These are phyloP conservation scores for Elongisporangium senticosum DNA, from an alignment of 352 stramenopile genomes.

Conservation along the genomic window DNA sequence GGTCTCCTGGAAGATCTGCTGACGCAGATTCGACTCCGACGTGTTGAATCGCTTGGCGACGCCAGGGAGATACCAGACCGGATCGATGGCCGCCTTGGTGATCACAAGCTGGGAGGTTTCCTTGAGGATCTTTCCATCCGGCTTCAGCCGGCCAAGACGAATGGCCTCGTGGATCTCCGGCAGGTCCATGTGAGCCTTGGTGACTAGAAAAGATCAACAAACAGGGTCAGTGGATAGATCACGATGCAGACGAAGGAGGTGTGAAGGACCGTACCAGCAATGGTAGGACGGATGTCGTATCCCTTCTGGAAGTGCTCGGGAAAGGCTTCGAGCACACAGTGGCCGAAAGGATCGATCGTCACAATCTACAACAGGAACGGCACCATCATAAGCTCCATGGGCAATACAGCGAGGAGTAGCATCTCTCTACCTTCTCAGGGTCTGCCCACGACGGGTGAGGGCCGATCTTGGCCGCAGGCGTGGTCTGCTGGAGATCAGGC, in stretches of 20 bases:
- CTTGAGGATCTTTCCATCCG: conserved; percentile 96
- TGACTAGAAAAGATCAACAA: conserved; percentile 26
- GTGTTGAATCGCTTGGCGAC: conserved; percentile 98
- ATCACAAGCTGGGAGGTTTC: conserved; percentile 88
- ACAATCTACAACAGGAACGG: conserved; percentile 33
- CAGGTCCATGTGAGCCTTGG: conserved; percentile 98
- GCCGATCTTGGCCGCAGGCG: conserved; percentile 96
- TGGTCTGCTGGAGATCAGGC: conserved; percentile 89
- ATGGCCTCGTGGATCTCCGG: conserved; percentile 97
- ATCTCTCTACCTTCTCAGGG: conserved; percentile 84
- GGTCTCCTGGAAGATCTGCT: conserved; percentile 98
- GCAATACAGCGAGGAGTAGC: not conserved
- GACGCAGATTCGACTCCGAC: conserved; percentile 92
- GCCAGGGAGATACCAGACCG: conserved; percentile 98
- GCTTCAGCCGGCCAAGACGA: conserved; percentile 88
- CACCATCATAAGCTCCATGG: not conserved
- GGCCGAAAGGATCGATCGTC: conserved; percentile 75
- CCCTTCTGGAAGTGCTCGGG: conserved; percentile 94
- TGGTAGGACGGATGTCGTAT: conserved; percentile 98
- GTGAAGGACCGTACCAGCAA: conserved; percentile 61
- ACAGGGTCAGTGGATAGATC: not conserved
- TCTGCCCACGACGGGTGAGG: conserved; percentile 94
- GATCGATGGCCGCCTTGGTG: conserved; percentile 98
- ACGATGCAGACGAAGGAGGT: not conserved
- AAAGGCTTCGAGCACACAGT: conserved; percentile 86